Base-by-base conservation (phyloP, 2,329 filamentous ascomycete species). In the Podosphaera xanthii region DNA sequence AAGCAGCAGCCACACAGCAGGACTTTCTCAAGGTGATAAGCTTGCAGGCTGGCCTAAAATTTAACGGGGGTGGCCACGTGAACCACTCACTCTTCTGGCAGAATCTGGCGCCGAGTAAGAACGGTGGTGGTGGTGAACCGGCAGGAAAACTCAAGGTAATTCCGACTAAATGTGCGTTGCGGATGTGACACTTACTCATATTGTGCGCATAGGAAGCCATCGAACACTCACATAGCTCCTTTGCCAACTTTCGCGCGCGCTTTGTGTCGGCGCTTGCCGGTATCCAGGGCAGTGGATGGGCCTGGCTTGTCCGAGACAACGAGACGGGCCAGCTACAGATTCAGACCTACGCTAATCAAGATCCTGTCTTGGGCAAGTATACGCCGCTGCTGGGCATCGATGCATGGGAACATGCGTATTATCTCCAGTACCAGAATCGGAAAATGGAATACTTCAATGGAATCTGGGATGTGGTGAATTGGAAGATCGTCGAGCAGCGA, bases 351-450 rank as follows among this genome's bases (percentile, higher is more conserved):
- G 76, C 86, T 73, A 94, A 94, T 76, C 88, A 94, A 75, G 88
- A 94, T 71, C 86, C 90, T 34, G 86, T 96, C 36, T 79, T 88
- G 12, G 89, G 89, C 57, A 85, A 85, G 70, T 87, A 85, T 70
- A 78, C 82, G 67, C 90, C 90, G 44, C 76, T 96, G 56, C 75
- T 96, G 54, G 90, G 90, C 60, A 84, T 96, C 68, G 90, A 96
- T 75, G 91, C 94, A 80, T 94, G 87, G 88, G 88, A 94, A 73
- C 88, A 94, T 73, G 88, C 88, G 0, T 94, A 94, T 69, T 94
- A 94, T 68, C 73, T 94, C 22, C 87, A 86, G 79, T 90, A 88
- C 65, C 74, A 84, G 60, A 89, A 89, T 66, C 80, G 81, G 61
- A 87, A 88, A 70, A 82, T 81, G 0, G 80, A 81, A 0, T 90